Conservation (phyloP, 768 basidiomycete genomes). For the Agrocybe praecox region DNA sequence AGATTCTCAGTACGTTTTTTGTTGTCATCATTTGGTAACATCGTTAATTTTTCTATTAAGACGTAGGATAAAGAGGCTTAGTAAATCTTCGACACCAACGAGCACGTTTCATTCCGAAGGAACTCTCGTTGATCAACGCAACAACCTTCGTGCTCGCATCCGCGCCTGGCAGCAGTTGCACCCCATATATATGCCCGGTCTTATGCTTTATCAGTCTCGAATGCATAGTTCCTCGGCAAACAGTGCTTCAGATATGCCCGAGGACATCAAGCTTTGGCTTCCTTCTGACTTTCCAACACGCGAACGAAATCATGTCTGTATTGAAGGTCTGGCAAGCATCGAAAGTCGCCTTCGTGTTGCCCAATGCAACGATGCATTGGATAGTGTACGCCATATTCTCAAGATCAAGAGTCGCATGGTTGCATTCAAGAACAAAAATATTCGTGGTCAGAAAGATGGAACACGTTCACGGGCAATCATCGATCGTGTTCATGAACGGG, state of each 20-base stretch:
- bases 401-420: not conserved
- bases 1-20: not conserved
- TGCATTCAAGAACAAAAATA: slow-evolving; percentile 12
- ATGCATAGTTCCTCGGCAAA: not conserved
- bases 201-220: not conserved
- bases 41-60: not conserved
- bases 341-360: slow-evolving; percentile 3
- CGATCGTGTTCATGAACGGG: slow-evolving; percentile 5
- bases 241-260: slow-evolving; percentile 1
- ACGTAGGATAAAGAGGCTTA: not conserved
- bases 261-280: slow-evolving; percentile 13
- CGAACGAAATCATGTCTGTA: not conserved
- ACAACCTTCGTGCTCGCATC: slow-evolving; percentile 5
- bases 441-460: slow-evolving; percentile 12
- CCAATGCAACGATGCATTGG: slow-evolving; percentile 7
- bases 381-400: slow-evolving; percentile 6
- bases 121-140: slow-evolving; percentile 10
- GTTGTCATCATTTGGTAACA: too few species aligned
- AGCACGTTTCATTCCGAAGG: not conserved
- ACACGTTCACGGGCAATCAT: slow-evolving; percentile 7
- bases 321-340: not conserved
- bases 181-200: slow-evolving; percentile 16
- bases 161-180: slow-evolving; percentile 13
- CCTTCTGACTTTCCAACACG: slow-evolving; percentile 5
- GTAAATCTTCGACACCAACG: too few species aligned